phyloP scores from a whole-genome alignment of 208 protist species.

The Crithidia fasciculata region DNA sequence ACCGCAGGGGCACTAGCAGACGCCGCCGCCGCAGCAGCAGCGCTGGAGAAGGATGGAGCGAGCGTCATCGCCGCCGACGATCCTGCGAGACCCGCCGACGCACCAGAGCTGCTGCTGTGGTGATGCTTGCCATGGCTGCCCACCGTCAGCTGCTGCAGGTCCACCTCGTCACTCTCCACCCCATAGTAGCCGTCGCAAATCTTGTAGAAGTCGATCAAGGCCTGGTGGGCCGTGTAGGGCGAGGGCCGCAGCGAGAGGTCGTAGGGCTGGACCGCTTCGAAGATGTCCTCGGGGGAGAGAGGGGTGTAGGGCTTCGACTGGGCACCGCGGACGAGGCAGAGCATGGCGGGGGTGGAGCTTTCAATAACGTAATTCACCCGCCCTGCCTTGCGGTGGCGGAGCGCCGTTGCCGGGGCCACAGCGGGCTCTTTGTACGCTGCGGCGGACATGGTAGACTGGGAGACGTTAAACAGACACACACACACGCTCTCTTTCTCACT shows the following conservation, averaged over 20 bases:
- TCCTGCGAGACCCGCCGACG: not conserved
- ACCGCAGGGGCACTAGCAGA: not conserved
- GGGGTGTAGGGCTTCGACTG: slow-evolving; percentile 70
- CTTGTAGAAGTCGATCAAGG: slow-evolving; percentile 82
- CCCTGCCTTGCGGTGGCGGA: slow-evolving; percentile 17
- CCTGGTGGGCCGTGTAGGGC: slow-evolving; percentile 69
- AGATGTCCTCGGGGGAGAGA: slow-evolving; percentile 48
- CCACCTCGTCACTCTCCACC: slow-evolving; percentile 40
- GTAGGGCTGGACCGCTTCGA: slow-evolving; percentile 51
- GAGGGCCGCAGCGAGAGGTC: slow-evolving; percentile 66
- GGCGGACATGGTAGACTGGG: slow-evolving; percentile 4
- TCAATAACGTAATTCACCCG: slow-evolving; percentile 70
- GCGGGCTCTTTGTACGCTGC: slow-evolving; percentile 19
- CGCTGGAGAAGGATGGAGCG: not conserved
- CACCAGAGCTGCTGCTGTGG: not conserved
- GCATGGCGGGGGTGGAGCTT: slow-evolving; percentile 56
- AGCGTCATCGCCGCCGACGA: not conserved
- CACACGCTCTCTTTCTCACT: no score
- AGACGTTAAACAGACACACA: not conserved
- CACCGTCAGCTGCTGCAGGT: slow-evolving; percentile 38
- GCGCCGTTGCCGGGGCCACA: slow-evolving; percentile 18
- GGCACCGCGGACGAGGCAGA: slow-evolving; percentile 65
- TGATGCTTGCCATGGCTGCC: slow-evolving; percentile 16
- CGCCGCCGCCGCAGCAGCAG: not conserved
- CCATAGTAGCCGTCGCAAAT: slow-evolving; percentile 67